Percentiles rank a stretch among this genome's conserved stretches.
These are phyloP conservation scores for Gardenia jasminoides DNA, from an alignment of 257 asterid genomes.

Conservation along the genomic window DNA sequence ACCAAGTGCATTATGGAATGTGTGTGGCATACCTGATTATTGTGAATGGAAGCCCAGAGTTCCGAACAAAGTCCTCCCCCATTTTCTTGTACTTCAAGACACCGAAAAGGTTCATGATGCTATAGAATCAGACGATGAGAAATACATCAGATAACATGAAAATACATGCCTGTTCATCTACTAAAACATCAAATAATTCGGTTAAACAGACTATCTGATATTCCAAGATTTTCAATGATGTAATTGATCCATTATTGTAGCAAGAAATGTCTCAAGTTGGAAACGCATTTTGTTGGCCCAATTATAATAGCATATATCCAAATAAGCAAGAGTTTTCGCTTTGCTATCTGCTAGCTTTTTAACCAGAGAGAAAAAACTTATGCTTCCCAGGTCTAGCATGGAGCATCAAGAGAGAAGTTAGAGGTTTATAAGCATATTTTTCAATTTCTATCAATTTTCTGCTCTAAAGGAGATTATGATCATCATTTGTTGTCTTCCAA, in stretches of 20 bases:
- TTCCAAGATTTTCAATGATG: neutral
- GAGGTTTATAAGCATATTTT: neutral
- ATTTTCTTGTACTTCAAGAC: slow-evolving; percentile 94
- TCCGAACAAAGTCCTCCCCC: slow-evolving; percentile 94
- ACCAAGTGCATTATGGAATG: neutral
- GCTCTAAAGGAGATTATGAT: neutral
- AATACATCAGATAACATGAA: slow-evolving; percentile 15
- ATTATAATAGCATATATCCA: neutral
- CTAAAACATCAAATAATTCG: neutral
- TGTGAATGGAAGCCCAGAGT: slow-evolving; percentile 85
- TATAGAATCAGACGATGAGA: slow-evolving; percentile 23
- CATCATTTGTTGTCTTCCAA: neutral
- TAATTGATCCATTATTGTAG: neutral
- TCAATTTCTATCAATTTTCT: neutral
- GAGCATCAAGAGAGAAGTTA: neutral
- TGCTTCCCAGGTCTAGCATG: neutral
- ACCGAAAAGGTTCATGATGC: slow-evolving; percentile 94
- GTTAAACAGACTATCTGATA: neutral
- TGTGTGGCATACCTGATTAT: slow-evolving; percentile 57
- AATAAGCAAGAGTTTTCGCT: no score
- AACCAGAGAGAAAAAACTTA: neutral
- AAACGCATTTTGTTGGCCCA: neutral
- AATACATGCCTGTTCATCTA: neutral
- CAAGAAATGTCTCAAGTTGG: neutral
- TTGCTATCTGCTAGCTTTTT: neutral